phyloP scores from a whole-genome alignment of 1,139 yeast genomes.

The Protomyces lactucae-debilis region DNA sequence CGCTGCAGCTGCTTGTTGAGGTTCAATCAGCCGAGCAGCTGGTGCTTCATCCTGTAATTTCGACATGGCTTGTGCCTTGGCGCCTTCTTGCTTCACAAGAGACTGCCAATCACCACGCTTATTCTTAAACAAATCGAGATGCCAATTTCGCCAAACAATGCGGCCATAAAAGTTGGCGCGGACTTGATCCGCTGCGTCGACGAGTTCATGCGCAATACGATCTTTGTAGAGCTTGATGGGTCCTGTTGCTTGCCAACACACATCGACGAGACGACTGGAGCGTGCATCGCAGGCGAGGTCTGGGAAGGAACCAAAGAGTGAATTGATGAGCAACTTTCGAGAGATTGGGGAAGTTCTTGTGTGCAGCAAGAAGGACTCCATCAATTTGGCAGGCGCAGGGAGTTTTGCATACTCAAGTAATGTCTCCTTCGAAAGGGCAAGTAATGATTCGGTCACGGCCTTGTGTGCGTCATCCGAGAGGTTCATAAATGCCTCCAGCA shows the following conservation, averaged over 20 bases:
- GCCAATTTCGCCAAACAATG: constrained; percentile 94
- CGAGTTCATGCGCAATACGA: constrained; percentile 67
- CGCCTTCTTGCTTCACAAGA: constrained; percentile 9
- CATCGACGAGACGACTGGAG: constrained; percentile 87
- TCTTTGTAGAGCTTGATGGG: constrained; percentile 81
- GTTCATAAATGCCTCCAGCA: constrained; percentile 3
- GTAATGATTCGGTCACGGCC: neutral
- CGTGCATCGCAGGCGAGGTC: constrained; percentile 76
- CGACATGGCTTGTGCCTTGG: constrained; percentile 12
- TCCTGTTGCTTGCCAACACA: constrained; percentile 71
- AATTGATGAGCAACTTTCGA: constrained; percentile 65
- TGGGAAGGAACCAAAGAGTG: constrained; percentile 49
- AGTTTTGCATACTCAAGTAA: constrained; percentile 23
- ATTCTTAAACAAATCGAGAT: constrained; percentile 58
- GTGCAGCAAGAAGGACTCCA: constrained; percentile 54
- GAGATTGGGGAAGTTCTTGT: constrained; percentile 50
- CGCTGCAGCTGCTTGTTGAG: neutral
- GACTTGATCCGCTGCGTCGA: constrained; percentile 48
- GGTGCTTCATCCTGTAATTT: neutral
- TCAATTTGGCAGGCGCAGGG: constrained; percentile 25
- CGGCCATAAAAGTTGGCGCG: constrained; percentile 78
- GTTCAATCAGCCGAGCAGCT: neutral
- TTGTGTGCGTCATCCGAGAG: neutral
- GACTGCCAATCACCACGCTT: constrained; percentile 28
- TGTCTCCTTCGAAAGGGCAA: constrained; percentile 4